These are phyloP conservation scores for Jasminum sambac DNA, from an alignment of 257 asterid species.

Conservation along the genomic window DNA sequence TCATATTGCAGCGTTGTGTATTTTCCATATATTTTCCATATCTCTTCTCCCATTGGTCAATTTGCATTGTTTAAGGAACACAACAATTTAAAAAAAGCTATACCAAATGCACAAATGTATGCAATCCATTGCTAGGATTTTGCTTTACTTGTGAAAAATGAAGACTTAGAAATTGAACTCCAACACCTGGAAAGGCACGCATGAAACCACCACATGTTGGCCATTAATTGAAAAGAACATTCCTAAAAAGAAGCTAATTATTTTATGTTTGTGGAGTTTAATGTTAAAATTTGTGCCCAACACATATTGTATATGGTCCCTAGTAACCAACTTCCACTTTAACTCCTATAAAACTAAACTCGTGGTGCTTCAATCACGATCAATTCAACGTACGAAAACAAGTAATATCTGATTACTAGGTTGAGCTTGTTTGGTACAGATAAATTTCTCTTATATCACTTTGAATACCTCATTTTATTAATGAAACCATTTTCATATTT, in stretches of 20 bases:
- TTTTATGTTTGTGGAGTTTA: not conserved
- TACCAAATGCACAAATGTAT: not conserved
- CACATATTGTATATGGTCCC: not conserved
- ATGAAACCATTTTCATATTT: too few relatives aligned
- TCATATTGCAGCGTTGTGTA: not conserved
- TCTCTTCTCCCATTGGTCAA: slow-evolving; percentile 1
- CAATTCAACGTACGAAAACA: too few relatives aligned
- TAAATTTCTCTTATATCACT: too few relatives aligned
- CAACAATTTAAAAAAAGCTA: not conserved
- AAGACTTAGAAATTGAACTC: not conserved
- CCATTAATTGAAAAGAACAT: not conserved
- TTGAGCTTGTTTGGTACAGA: too few relatives aligned
- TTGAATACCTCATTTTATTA: too few relatives aligned
- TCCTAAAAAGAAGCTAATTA: not conserved
- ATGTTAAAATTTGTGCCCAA: not conserved
- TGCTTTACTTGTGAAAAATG: not conserved
- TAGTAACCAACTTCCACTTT: not conserved
- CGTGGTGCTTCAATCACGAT: too few relatives aligned
- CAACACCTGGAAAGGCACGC: not conserved
- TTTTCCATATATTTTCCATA: not conserved
- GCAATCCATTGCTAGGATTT: not conserved
- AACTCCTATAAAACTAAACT: not conserved
- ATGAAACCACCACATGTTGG: not conserved
- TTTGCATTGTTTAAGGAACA: slow-evolving; percentile 1
- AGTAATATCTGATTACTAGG: too few relatives aligned